Evolutionary conservation across 768 basidiomycete genomes (phyloP).

Genomic region (Lyophyllum shimeji): DNA sequence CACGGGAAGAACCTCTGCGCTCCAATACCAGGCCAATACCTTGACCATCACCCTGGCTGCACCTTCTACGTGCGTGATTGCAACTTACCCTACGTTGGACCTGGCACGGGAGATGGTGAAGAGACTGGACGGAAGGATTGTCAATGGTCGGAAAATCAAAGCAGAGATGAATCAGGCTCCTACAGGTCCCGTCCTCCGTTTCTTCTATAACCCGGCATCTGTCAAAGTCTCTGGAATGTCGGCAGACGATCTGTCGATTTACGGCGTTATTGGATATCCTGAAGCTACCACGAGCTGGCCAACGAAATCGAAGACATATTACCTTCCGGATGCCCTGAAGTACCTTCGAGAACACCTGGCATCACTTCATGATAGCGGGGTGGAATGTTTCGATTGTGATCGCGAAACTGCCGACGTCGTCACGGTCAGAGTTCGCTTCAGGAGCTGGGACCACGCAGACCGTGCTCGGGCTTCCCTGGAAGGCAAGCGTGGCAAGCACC

Average conservation of each 20-base stretch:
- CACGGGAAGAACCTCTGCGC: conserved; percentile 37
- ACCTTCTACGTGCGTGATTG: conserved; percentile 48
- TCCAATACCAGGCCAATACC: conserved; percentile 34
- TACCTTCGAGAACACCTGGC: conserved; percentile 25
- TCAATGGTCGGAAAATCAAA: conserved; percentile 43
- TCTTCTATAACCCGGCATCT: conserved; percentile 28
- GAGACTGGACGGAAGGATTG: conserved; percentile 33
- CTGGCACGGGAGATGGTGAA: conserved; percentile 33
- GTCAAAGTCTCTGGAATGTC: conserved; percentile 47
- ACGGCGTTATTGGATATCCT: conserved; percentile 28
- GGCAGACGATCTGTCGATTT: conserved; percentile 18
- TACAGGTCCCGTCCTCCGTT: conserved; percentile 22
- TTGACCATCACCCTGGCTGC: conserved; percentile 51
- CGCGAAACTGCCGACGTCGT: conserved; percentile 28
- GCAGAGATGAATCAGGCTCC: conserved; percentile 44
- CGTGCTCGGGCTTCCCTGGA: conserved; percentile 34
- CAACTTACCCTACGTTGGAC: conserved; percentile 34
- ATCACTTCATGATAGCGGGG: conserved; percentile 15
- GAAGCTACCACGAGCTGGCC: conserved; percentile 20
- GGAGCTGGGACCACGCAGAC: conserved; percentile 48
- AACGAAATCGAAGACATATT: conserved; percentile 21
- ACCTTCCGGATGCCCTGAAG: conserved; percentile 18
- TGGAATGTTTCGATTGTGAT: conserved; percentile 25
- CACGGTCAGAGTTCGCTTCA: conserved; percentile 43
- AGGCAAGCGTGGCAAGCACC: conserved; percentile 25